These are phyloP conservation scores for Apocynum venetum DNA, from an alignment of 257 asterid genomes.

Conservation along the genomic window DNA sequence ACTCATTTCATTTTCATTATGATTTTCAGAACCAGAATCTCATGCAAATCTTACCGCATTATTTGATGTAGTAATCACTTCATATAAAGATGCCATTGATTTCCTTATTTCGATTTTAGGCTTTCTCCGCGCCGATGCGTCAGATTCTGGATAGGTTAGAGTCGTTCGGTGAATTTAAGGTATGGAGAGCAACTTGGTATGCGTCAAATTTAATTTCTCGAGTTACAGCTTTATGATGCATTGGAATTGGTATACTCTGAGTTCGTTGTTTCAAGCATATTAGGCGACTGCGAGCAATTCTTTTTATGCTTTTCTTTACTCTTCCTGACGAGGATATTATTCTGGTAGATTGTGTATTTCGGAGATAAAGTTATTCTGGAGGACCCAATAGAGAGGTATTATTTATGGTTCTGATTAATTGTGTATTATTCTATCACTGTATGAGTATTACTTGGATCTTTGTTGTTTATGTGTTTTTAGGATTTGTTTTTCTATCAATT, in stretches of 20 bases:
- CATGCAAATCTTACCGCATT: neutral
- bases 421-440: neutral
- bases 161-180: slow-evolving; percentile 92
- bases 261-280: neutral
- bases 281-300: neutral
- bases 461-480: neutral
- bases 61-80: neutral
- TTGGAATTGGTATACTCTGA: neutral
- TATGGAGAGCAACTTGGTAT: slow-evolving; percentile 5
- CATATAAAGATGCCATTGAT: neutral
- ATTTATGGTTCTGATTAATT: neutral
- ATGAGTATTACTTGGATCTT: neutral
- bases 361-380: slow-evolving; percentile 87
- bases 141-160: slow-evolving; percentile 86
- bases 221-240: neutral
- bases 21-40: slow-evolving; percentile 6
- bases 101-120: slow-evolving; percentile 30
- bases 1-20: slow-evolving; percentile 23
- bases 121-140: slow-evolving; percentile 77
- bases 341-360: slow-evolving; percentile 67
- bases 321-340: neutral
- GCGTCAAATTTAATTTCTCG: neutral
- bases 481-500: neutral
- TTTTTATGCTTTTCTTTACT: neutral
- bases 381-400: slow-evolving; percentile 85